Evolutionary conservation across 805 yeast species (phyloP), one percentile per base, ranked within the genome.

Genomic region (Cyberlindnera euphorbiae): DNA sequence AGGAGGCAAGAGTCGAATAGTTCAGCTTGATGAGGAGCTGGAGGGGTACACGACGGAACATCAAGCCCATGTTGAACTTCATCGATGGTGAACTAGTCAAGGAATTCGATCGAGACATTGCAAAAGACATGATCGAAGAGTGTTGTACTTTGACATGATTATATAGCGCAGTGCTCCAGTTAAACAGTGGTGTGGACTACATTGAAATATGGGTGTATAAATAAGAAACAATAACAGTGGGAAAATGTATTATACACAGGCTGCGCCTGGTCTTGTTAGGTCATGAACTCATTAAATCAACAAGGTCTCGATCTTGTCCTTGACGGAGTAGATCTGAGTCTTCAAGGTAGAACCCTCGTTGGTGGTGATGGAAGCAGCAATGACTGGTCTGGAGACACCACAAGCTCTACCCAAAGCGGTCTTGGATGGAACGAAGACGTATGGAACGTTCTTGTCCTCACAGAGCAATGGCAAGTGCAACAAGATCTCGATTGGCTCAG

Each of bases 381-480:
- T 90, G 44, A 93, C 99, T 52, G 97, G 97, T 78, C 99, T 85
- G 39, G 97, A 87, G 47, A 93, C 98, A 73, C 99, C 99, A 74
- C 98, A 93, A 58, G 98, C 97, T 75, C 99, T 86, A 67, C 99
- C 99, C 58, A 93, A 76, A 47, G 98, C 98, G 60, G 93, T 80
- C 77, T 93, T 90, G 55, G 97, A 88, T 53, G 99, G 97, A 51
- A 93, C 97, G 54, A 93, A 93, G 49, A 93, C 97, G 75, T 93
- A 93, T 48, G 98, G 97, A 52, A 93, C 98, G 75, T 93, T 93
- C 78, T 93, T 93, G 72, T 93, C 99, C 73, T 93, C 99, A 70
- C 99, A 93, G 58, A 93, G 75, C 58, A 93, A 77, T 34, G 99
- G 99, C 66, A 93, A 77, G 66, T 93, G 98, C 68, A 93, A 79